phyloP scores from a whole-genome alignment of 1,139 yeast species.

The Blastobotrys petasosporus region DNA sequence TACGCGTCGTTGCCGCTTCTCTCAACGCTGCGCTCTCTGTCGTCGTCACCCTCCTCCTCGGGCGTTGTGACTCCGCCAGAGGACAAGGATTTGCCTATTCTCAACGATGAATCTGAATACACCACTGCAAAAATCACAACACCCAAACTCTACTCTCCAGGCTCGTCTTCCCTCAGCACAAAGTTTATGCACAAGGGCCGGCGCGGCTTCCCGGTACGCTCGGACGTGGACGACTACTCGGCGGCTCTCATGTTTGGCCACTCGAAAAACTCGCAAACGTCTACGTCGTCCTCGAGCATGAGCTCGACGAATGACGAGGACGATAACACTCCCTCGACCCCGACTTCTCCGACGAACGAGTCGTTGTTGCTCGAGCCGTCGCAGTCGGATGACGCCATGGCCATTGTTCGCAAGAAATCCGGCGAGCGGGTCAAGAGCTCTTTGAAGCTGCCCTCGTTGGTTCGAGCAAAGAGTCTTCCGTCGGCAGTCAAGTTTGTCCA shows the following conservation, averaged over 20 bases:
- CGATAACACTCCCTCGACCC: neutral
- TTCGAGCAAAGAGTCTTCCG: slow-evolving; percentile 61
- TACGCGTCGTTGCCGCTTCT: too few relatives aligned
- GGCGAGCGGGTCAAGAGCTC: slow-evolving; percentile 78
- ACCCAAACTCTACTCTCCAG: slow-evolving; percentile 8
- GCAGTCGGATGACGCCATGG: slow-evolving; percentile 10
- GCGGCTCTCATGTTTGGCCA: slow-evolving; percentile 11
- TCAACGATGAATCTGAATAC: neutral
- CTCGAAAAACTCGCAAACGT: neutral
- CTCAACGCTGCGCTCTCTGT: neutral
- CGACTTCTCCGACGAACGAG: neutral
- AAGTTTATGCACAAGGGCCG: slow-evolving; percentile 12
- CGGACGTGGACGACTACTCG: slow-evolving; percentile 8
- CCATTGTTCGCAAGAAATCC: slow-evolving; percentile 61
- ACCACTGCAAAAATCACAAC: slow-evolving; percentile 3
- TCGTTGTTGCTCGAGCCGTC: neutral
- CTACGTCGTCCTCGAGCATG: neutral
- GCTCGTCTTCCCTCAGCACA: neutral
- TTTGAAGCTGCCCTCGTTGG: slow-evolving; percentile 47
- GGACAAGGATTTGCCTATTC: too few relatives aligned
- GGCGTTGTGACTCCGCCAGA: neutral
- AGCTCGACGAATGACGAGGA: neutral
- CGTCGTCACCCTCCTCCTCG: neutral
- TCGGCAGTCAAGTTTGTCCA: slow-evolving; percentile 68
- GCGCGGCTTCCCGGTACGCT: slow-evolving; percentile 11